Conservation (phyloP, 257 asterid species). For the Nicotiana obtusifolia region DNA sequence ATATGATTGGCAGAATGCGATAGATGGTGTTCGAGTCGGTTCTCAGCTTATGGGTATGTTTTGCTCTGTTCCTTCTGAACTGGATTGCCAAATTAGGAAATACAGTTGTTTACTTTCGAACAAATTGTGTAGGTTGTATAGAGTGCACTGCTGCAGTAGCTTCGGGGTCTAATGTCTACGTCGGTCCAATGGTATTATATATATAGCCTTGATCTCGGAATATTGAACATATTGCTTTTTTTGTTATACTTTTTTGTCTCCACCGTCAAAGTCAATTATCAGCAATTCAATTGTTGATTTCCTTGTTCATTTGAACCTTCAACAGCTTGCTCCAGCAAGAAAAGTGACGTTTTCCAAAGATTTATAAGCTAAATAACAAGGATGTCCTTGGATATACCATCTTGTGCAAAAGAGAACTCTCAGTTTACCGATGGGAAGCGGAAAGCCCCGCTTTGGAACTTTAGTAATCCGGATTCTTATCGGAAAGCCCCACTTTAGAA, state of each 20-base stretch:
- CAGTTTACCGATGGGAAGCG: too few species aligned
- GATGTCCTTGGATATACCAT: neutral
- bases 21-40: slow-evolving; percentile 89
- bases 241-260: neutral
- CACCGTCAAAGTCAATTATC: neutral
- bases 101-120: neutral
- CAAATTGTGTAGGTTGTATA: slow-evolving; percentile 46
- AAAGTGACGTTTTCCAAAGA: neutral
- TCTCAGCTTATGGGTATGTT: slow-evolving; percentile 76
- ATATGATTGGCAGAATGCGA: slow-evolving; percentile 54
- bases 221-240: neutral
- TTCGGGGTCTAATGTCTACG: slow-evolving; percentile 90
- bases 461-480: too few species aligned
- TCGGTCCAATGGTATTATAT: slow-evolving; percentile 80
- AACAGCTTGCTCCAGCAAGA: neutral
- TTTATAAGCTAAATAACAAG: neutral
- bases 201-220: neutral
- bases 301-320: neutral
- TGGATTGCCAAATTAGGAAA: neutral
- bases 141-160: slow-evolving; percentile 98
- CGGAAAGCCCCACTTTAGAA: too few species aligned
- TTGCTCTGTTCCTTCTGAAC: neutral
- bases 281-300: neutral
- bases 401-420: too few species aligned
- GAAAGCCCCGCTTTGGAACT: too few species aligned